Percentiles rank a stretch among this genome's conserved stretches.
Conservation (phyloP, 2,329 filamentous ascomycete genomes). For the Colletotrichum viniferum region DNA sequence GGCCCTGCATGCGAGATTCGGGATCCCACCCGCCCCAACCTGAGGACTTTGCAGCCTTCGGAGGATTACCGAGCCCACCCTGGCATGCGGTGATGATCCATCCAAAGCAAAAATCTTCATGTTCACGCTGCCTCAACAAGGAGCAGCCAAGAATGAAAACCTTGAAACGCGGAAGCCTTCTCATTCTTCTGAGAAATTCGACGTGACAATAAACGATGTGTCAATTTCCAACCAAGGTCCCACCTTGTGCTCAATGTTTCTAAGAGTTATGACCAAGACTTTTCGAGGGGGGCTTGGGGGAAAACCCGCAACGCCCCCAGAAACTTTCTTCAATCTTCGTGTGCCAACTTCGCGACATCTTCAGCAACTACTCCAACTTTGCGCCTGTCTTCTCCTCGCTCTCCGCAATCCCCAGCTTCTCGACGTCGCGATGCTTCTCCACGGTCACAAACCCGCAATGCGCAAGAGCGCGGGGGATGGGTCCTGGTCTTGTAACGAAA, state of each 20-base stretch:
- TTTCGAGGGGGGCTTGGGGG: neutral
- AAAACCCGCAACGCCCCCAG: neutral
- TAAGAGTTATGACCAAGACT: neutral
- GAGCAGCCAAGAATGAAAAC: neutral
- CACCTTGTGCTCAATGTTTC: neutral
- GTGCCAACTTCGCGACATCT: neutral
- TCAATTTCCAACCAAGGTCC: neutral
- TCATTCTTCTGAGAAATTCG: neutral
- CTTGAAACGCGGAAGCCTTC: neutral
- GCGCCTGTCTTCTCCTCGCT: neutral
- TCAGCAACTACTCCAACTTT: slow-evolving; percentile 4
- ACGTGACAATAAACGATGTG: slow-evolving; percentile 4
- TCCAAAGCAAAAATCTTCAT: slow-evolving; percentile 2
- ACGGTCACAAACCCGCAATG: slow-evolving; percentile 8
- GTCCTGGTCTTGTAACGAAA: slow-evolving; percentile 9
- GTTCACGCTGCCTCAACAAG: slow-evolving; percentile 5
- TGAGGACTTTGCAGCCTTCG: neutral
- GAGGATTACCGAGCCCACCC: slow-evolving; percentile 9
- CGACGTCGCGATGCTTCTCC: neutral
- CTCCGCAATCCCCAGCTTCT: neutral
- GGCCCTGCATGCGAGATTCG: slow-evolving; percentile 4
- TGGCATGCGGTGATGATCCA: neutral
- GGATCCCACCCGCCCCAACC: slow-evolving; percentile 11
- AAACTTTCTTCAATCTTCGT: neutral
- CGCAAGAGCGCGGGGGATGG: slow-evolving; percentile 10